These are phyloP conservation scores for Botrytis tulipae DNA, from an alignment of 2,329 filamentous ascomycete species.

Conservation along the genomic window DNA sequence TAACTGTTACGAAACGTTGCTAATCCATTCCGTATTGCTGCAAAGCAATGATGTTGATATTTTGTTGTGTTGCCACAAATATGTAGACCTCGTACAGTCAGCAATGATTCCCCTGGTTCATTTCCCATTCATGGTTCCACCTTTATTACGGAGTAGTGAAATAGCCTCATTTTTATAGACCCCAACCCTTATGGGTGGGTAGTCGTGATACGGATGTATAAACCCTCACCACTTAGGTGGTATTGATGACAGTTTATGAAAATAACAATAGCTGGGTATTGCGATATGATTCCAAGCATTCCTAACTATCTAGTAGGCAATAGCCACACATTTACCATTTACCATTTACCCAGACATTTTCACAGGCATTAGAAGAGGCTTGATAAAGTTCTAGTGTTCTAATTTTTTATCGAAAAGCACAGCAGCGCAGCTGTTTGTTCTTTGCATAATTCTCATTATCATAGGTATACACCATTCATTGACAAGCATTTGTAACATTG, in stretches of 20 bases:
- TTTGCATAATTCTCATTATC: background rate
- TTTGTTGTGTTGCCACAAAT: background rate
- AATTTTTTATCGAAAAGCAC: slow-evolving; percentile 2
- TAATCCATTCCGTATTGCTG: background rate
- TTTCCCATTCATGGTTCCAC: background rate
- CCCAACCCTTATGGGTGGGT: background rate
- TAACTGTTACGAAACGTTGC: background rate
- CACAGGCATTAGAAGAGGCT: background rate
- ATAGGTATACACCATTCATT: background rate
- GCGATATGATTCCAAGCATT: background rate
- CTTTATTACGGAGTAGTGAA: background rate
- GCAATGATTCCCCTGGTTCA: background rate
- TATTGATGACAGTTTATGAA: background rate
- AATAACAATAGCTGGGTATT: background rate
- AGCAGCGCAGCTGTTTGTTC: background rate
- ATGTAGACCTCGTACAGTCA: background rate
- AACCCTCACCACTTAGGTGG: background rate
- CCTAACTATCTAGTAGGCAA: background rate
- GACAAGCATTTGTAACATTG: background rate
- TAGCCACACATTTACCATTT: background rate
- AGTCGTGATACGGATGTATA: background rate
- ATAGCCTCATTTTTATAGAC: background rate
- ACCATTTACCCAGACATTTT: background rate
- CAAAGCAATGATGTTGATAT: background rate
- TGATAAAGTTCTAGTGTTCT: background rate